phyloP scores from a whole-genome alignment of 169 alveolate genomes.

The Condylostoma magnum region DNA sequence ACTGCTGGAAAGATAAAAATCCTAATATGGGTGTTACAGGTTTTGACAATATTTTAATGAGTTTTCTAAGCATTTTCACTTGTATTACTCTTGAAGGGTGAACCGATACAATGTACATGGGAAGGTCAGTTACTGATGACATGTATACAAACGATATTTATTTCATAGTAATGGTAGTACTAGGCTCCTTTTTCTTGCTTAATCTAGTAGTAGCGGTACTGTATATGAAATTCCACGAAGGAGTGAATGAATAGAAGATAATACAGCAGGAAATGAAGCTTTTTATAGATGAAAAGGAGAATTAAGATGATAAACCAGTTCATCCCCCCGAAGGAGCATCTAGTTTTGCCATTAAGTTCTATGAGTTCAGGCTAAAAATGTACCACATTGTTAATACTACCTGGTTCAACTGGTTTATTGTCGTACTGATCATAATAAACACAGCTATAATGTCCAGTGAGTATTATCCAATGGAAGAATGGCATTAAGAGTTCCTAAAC shows the following conservation, averaged over 20 bases:
- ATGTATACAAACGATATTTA: slow-evolving; percentile 25
- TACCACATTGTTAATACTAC: neutral
- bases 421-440: neutral
- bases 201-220: slow-evolving; percentile 60
- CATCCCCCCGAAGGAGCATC: neutral
- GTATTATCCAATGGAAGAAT: slow-evolving; percentile 1
- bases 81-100: slow-evolving; percentile 38
- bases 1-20: slow-evolving; percentile 21
- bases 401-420: neutral
- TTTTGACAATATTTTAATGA: slow-evolving; percentile 43
- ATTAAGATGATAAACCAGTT: neutral
- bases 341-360: neutral
- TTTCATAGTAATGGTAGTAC: slow-evolving; percentile 36
- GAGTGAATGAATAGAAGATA: neutral
- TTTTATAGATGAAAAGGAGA: neutral
- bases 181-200: slow-evolving; percentile 56
- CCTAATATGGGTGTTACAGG: slow-evolving; percentile 50
- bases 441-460: slow-evolving; percentile 11
- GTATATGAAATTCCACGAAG: slow-evolving; percentile 30
- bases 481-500: neutral
- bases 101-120: slow-evolving; percentile 14
- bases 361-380: neutral
- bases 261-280: neutral
- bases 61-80: slow-evolving; percentile 44
- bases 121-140: slow-evolving; percentile 28